phyloP scores from a whole-genome alignment of 1,284 basidiomycete genomes.

The Sporisorium scitamineum region DNA sequence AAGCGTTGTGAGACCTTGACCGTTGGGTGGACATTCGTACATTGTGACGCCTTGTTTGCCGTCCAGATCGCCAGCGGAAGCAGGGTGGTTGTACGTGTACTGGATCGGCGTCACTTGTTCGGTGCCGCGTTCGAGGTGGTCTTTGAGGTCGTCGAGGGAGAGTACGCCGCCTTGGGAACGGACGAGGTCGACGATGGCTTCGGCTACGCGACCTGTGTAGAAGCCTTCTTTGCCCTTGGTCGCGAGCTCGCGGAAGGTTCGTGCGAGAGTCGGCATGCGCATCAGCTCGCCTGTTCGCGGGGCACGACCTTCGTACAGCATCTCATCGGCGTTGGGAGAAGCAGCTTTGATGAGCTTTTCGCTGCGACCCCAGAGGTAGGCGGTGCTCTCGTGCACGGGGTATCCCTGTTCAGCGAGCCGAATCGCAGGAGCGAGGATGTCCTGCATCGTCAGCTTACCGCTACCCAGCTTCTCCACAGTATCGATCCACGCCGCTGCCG shows the following conservation, averaged over 20 bases:
- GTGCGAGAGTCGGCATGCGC: conserved; percentile 78
- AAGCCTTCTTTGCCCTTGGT: conserved; percentile 88
- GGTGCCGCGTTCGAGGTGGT: conserved; percentile 74
- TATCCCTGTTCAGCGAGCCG: conserved; percentile 66
- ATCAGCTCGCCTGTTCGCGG: conserved; percentile 72
- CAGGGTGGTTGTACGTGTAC: conserved; percentile 78
- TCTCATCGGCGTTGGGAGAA: conserved; percentile 83
- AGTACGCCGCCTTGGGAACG: conserved; percentile 87
- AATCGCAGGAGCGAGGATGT: conserved; percentile 82
- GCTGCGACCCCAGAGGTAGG: conserved; percentile 76
- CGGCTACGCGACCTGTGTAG: conserved; percentile 88
- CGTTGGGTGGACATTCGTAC: conserved; percentile 87
- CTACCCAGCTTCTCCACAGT: conserved; percentile 85
- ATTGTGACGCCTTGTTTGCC: conserved; percentile 73
- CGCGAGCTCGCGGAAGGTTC: conserved; percentile 83
- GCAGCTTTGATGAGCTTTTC: conserved; percentile 83
- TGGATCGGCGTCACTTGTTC: conserved; percentile 87
- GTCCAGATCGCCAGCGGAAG: conserved; percentile 25
- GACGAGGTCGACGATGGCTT: conserved; percentile 82
- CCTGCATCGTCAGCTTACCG: conserved; percentile 80
- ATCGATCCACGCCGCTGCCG: conserved; percentile 92
- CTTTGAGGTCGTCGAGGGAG: conserved; percentile 86
- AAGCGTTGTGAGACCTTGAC: conserved; percentile 93
- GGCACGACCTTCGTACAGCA: conserved; percentile 80
- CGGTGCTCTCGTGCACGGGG: conserved; percentile 58